Conservation (phyloP, 495 filamentous ascomycete species). For the Xylona heveae region DNA sequence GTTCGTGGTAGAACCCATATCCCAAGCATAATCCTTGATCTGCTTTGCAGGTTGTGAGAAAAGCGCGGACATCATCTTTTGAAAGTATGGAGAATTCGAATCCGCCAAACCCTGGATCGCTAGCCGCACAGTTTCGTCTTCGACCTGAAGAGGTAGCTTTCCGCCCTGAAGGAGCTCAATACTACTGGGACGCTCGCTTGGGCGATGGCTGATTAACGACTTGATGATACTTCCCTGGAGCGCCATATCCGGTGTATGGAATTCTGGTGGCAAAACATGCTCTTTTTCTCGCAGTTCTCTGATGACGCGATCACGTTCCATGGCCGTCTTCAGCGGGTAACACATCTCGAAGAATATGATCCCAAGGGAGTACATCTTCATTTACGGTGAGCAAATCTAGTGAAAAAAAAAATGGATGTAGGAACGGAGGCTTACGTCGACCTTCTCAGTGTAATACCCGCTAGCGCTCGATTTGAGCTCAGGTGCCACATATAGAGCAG, state of each 20-base stretch:
- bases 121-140: constrained; percentile 72
- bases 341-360: constrained; percentile 99
- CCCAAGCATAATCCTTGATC: constrained; percentile 75
- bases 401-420: constrained; percentile 5
- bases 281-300: constrained; percentile 45
- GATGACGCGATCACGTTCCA: constrained; percentile 71
- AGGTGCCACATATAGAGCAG: constrained; percentile 82
- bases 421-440: constrained; percentile 45
- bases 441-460: constrained; percentile 75
- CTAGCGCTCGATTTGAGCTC: constrained; percentile 54
- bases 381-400: background rate
- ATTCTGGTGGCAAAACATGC: constrained; percentile 48
- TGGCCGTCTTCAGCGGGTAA: constrained; percentile 54
- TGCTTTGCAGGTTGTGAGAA: constrained; percentile 55
- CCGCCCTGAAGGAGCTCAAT: constrained; percentile 69
- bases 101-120: constrained; percentile 65
- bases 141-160: constrained; percentile 71
- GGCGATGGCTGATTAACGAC: constrained; percentile 59
- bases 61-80: constrained; percentile 65
- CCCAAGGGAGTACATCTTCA: constrained; percentile 86
- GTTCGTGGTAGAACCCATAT: constrained; percentile 35
- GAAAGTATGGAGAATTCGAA: constrained; percentile 67
- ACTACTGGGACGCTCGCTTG: constrained; percentile 66
- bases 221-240: constrained; percentile 57
- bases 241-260: constrained; percentile 50